A percentile compares a stretch with the other conserved stretches of the same genome.
Evolutionary conservation across 306 rosid genomes (phyloP).

Genomic region (Trifolium fragiferum): DNA sequence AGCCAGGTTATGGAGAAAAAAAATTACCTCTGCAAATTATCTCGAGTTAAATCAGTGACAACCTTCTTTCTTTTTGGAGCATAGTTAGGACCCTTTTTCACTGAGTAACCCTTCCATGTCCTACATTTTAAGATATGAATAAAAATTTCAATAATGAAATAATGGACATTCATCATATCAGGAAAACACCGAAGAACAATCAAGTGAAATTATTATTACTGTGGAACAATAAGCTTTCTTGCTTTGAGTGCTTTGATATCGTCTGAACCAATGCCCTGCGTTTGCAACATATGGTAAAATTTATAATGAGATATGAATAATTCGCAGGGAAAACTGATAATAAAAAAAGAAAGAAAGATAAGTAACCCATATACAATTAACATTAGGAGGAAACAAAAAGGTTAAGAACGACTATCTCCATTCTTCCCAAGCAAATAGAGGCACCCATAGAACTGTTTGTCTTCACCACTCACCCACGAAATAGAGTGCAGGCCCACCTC

Average conservation of each 20-base stretch:
- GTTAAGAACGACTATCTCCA: neutral
- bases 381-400: neutral
- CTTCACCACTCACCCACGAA: neutral
- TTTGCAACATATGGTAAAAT: neutral
- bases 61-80: slow-evolving; percentile 34
- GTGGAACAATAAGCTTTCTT: slow-evolving; percentile 26
- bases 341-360: neutral
- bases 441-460: neutral
- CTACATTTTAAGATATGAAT: neutral
- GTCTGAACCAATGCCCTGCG: slow-evolving; percentile 7
- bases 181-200: neutral
- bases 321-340: neutral
- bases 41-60: slow-evolving; percentile 32
- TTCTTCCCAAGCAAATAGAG: neutral
- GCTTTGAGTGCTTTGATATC: slow-evolving; percentile 35
- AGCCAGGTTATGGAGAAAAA: neutral
- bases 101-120: slow-evolving; percentile 33
- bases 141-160: neutral
- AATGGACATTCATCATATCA: neutral
- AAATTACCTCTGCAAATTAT: slow-evolving; percentile 15
- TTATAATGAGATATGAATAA: neutral
- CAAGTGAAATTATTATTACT: slow-evolving; percentile 1
- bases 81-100: slow-evolving; percentile 31
- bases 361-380: neutral
- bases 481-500: slow-evolving; percentile 15